phyloP scores from a whole-genome alignment of 495 filamentous ascomycete genomes.

The Aspergillus nanangensis region DNA sequence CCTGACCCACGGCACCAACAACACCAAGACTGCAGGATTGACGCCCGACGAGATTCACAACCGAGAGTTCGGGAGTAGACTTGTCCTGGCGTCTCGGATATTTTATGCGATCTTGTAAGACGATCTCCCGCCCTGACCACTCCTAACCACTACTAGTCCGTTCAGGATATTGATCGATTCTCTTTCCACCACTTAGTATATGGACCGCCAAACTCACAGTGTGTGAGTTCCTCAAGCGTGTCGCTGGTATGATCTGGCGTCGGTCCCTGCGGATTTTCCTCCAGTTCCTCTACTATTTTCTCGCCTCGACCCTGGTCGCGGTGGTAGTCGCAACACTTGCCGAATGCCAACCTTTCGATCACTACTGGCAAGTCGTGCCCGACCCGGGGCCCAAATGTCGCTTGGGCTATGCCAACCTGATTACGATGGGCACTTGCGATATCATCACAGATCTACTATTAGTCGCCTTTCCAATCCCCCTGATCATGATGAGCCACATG shows the following conservation, averaged over 20 bases:
- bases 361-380: conserved; percentile 90
- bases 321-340: conserved; percentile 75
- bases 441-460: conserved; percentile 84
- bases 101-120: conserved; percentile 57
- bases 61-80: conserved; percentile 45
- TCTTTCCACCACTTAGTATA: conserved; percentile 49
- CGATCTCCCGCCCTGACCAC: too few relatives aligned
- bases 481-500: conserved; percentile 74
- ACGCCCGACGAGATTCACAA: conserved; percentile 35
- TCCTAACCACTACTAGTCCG: too few relatives aligned
- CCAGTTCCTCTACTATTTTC: conserved; percentile 64
- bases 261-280: conserved; percentile 63
- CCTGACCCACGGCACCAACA: conserved; percentile 84
- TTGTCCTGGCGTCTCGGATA: conserved; percentile 50
- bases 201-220: conserved; percentile 91
- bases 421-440: conserved; percentile 83
- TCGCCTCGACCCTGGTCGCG: conserved; percentile 70
- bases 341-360: conserved; percentile 79
- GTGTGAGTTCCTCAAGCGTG: conserved; percentile 82
- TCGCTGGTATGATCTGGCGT: conserved; percentile 65
- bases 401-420: conserved; percentile 74
- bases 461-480: conserved; percentile 81
- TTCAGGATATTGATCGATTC: conserved; percentile 1
- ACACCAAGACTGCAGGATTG: conserved; percentile 45
- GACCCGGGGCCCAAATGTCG: conserved; percentile 84